Evolutionary conservation across 2,329 filamentous ascomycete species (phyloP).

Genomic region (Coniella lustricola): DNA sequence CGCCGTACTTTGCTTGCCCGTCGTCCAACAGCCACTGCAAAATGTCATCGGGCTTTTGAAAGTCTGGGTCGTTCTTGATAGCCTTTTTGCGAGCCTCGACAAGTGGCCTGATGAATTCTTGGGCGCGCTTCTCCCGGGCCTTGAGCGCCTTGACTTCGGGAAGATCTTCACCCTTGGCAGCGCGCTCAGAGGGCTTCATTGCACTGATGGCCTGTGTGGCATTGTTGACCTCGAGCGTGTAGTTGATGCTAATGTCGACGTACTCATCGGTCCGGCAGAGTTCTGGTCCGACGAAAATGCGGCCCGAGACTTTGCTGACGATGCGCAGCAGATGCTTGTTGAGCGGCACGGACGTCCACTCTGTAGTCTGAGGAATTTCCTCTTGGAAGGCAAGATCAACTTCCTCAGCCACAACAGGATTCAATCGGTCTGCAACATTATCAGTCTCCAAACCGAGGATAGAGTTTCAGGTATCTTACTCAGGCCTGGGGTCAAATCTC

Average conservation of each 20-base stretch:
- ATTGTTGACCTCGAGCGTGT: slow-evolving; percentile 35
- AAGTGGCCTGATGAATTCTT: slow-evolving; percentile 30
- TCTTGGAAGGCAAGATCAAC: slow-evolving; percentile 26
- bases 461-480: slow-evolving; percentile 3
- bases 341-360: slow-evolving; percentile 36
- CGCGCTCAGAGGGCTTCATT: slow-evolving; percentile 27
- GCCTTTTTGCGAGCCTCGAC: slow-evolving; percentile 25
- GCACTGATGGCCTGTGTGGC: slow-evolving; percentile 26
- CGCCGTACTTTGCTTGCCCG: slow-evolving; percentile 27
- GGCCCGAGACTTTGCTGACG: slow-evolving; percentile 38
- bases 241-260: slow-evolving; percentile 40
- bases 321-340: slow-evolving; percentile 35
- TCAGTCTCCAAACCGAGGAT: neutral
- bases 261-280: slow-evolving; percentile 38
- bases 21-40: slow-evolving; percentile 40
- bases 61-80: slow-evolving; percentile 16
- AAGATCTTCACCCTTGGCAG: slow-evolving; percentile 24
- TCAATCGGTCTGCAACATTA: slow-evolving; percentile 25
- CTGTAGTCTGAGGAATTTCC: slow-evolving; percentile 29
- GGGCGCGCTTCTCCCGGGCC: slow-evolving; percentile 25
- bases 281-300: slow-evolving; percentile 40
- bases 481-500: slow-evolving; percentile 9
- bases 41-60: slow-evolving; percentile 37
- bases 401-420: slow-evolving; percentile 32
- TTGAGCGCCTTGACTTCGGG: slow-evolving; percentile 29